Conservation (phyloP, 805 yeast species). For the Metschnikowia corniflorae region DNA sequence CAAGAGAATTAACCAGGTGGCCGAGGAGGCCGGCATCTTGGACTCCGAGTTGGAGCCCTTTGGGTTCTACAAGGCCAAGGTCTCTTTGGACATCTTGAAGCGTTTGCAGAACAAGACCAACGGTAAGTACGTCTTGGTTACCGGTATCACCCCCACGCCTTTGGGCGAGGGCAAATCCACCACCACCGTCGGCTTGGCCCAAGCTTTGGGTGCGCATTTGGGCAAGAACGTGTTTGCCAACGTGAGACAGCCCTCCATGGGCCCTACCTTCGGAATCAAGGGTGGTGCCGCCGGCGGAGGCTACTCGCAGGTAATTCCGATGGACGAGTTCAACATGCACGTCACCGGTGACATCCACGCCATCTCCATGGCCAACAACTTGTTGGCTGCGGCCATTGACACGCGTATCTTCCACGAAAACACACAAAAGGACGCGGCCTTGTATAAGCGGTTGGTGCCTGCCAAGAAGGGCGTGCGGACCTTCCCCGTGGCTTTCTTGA, state of each 20-base stretch:
- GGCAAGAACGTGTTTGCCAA: slow-evolving; percentile 69
- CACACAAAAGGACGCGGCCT: slow-evolving; percentile 70
- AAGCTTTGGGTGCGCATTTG: slow-evolving; percentile 75
- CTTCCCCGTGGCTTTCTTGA: slow-evolving; percentile 65
- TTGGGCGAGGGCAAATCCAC: slow-evolving; percentile 85
- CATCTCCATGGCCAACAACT: slow-evolving; percentile 75
- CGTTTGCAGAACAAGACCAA: slow-evolving; percentile 57
- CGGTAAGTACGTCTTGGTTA: slow-evolving; percentile 72
- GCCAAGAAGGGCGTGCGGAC: slow-evolving; percentile 65
- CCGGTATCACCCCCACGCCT: slow-evolving; percentile 86
- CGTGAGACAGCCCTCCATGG: slow-evolving; percentile 86
- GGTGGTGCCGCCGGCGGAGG: slow-evolving; percentile 95
- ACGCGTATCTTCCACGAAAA: slow-evolving; percentile 82
- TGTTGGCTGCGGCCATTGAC: slow-evolving; percentile 82
- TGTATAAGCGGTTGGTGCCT: slow-evolving; percentile 74
- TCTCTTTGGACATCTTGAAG: slow-evolving; percentile 58
- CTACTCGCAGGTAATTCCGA: slow-evolving; percentile 81
- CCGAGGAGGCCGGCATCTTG: slow-evolving; percentile 63
- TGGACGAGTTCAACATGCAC: slow-evolving; percentile 87
- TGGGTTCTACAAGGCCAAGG: slow-evolving; percentile 77
- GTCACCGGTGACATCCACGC: slow-evolving; percentile 86
- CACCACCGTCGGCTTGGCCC: slow-evolving; percentile 78
- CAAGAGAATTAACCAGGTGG: slow-evolving; percentile 63
- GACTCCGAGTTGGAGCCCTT: slow-evolving; percentile 69
- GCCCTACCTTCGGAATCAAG: slow-evolving; percentile 83